phyloP scores from a whole-genome alignment of 2,329 filamentous ascomycete genomes.

The Xylariales sp. region DNA sequence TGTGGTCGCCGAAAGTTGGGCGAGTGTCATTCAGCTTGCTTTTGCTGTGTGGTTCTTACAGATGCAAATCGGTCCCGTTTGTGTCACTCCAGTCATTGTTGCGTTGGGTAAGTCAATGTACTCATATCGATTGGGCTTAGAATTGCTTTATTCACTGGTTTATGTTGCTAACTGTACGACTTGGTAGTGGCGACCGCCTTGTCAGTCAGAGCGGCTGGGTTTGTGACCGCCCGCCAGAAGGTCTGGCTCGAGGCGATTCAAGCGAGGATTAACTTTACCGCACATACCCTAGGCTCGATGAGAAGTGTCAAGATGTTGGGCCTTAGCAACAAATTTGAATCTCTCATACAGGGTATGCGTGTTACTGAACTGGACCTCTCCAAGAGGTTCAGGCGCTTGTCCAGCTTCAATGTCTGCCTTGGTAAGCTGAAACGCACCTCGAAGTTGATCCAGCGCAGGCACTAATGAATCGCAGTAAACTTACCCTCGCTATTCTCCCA shows the following conservation, averaged over 20 bases:
- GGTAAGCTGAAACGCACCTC: constrained; percentile 7
- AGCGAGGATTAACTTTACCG: constrained; percentile 3
- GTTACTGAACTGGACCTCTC: constrained; percentile 5
- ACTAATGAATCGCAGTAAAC: constrained; percentile 5
- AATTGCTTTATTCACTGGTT: constrained; percentile 6
- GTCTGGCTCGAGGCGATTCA: constrained; percentile 5
- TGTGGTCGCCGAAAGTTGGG: constrained; percentile 4
- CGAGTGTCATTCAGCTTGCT: constrained; percentile 6
- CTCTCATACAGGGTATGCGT: constrained; percentile 4
- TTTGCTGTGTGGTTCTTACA: constrained; percentile 7
- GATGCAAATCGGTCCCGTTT: constrained; percentile 7
- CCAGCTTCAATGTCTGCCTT: constrained; percentile 5
- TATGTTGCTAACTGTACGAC: constrained; percentile 5
- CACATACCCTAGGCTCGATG: constrained; percentile 6
- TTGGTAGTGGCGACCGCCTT: constrained; percentile 3
- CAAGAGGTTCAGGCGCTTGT: constrained; percentile 1
- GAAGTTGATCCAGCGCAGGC: constrained; percentile 4
- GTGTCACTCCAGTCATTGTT: constrained; percentile 6
- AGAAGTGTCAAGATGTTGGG: constrained; percentile 8
- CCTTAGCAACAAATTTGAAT: constrained; percentile 3
- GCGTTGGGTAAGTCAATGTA: constrained; percentile 5
- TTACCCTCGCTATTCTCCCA: constrained; percentile 1
- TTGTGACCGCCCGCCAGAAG: constrained; percentile 5
- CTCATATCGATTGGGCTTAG: constrained; percentile 6
- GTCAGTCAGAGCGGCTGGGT: constrained; percentile 2